phyloP scores from a whole-genome alignment of 768 basidiomycete genomes.

The Suillus clintonianus region DNA sequence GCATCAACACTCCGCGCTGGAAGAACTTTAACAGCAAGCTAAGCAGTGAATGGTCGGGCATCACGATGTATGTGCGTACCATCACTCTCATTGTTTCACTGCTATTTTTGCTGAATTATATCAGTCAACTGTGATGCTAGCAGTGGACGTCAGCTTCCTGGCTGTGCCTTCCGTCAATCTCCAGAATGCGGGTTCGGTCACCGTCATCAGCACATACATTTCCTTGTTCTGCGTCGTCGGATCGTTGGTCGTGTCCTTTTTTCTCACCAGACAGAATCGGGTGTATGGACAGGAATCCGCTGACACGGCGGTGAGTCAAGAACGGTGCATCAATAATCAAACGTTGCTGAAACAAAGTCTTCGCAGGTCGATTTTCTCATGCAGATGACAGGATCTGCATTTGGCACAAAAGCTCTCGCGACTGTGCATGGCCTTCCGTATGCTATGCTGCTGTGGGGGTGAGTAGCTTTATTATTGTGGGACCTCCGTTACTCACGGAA shows the following conservation, averaged over 20 bases:
- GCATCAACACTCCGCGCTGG: constrained; percentile 42
- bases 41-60: constrained; percentile 48
- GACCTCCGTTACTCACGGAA: neutral
- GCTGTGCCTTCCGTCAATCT: constrained; percentile 45
- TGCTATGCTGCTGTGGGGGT: constrained; percentile 31
- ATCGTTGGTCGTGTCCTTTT: constrained; percentile 34
- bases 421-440: constrained; percentile 36
- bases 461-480: neutral
- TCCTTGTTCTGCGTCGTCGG: constrained; percentile 38
- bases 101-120: neutral
- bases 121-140: constrained; percentile 50
- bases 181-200: constrained; percentile 3
- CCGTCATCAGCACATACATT: constrained; percentile 28
- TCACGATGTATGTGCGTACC: constrained; percentile 46
- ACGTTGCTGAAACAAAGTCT: neutral
- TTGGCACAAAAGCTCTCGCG: constrained; percentile 25
- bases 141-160: constrained; percentile 55
- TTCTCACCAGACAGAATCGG: constrained; percentile 40
- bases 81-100: neutral
- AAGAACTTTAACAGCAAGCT: constrained; percentile 41
- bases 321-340: neutral
- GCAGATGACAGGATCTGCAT: constrained; percentile 4
- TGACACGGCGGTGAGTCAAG: constrained; percentile 29
- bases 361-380: constrained; percentile 5
- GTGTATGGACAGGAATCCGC: constrained; percentile 22